Base-by-base conservation (phyloP, 2,329 filamentous ascomycete species). In the Beauveria sp. region DNA sequence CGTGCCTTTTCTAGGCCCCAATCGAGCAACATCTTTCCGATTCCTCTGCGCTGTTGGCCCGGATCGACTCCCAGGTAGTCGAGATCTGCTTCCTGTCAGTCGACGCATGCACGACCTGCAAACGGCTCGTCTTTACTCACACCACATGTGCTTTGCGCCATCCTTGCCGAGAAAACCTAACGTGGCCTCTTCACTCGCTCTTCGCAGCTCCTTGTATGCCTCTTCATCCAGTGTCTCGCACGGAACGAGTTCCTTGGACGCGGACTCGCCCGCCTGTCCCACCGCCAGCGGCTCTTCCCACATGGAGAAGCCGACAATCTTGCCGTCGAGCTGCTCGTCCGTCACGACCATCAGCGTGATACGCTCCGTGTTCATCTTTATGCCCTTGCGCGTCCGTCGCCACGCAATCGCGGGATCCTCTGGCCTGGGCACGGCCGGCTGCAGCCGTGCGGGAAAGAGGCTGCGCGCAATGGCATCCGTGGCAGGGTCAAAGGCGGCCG, bases 401-500 rank as follows among this genome's bases (percentile, higher is more conserved):
- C 66, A 67, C 24, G 51, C 38, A 28, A 60, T 43, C 14, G 58
- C 57, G 2, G 59, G 45, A 28, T 64, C 50, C 18, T 60, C 63
- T 2, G 28, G 26, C 9, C 18, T 7, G 14, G 46, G 24, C 6
- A 57, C 56, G 2, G 57, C 45, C n/a, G 58, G 62, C 58, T 62
- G 62, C 49, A 66, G 59, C 26, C 51, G 62, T 16, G 16, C 45
- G 14, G 66, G 66, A 43, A 65, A 67, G 20, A 66, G 42, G 24
- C 53, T 49, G 14, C 59, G 61, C 7, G 62, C 46, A 22, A 67
- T 66, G 54, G 24, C 54, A 43, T 67, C 66, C 5, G 50, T 65
- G 26, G 55, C 26, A 10, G 63, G 64, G 56, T 66, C 47, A 60
- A 71, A 72, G 10, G 69, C 68, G 22, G 63, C 65, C 10, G 22